Evolutionary conservation across 257 asterid species (phyloP).

Genomic region (Echites panduratus): DNA sequence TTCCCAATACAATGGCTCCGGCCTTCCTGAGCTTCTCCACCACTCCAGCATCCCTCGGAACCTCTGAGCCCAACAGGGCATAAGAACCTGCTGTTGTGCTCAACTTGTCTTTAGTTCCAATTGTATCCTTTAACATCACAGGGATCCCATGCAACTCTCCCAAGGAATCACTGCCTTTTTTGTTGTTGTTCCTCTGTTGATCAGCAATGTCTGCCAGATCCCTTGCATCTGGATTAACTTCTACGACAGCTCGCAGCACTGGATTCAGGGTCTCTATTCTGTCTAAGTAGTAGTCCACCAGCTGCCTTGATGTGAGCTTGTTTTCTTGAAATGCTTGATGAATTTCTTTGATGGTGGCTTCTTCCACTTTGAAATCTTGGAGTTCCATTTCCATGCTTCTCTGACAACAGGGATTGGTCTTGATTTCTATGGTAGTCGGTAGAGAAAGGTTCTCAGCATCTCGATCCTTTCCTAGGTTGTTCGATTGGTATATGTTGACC

Average conservation of each 20-base stretch:
- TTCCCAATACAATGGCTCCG: slow-evolving; percentile 66
- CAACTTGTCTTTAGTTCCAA: slow-evolving; percentile 52
- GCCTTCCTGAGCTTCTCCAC: slow-evolving; percentile 54
- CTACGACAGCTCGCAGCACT: slow-evolving; percentile 45
- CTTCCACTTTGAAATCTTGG: slow-evolving; percentile 8
- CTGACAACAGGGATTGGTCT: neutral
- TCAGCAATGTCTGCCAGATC: slow-evolving; percentile 53
- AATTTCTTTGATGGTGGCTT: slow-evolving; percentile 18
- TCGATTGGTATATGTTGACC: too few relatives aligned
- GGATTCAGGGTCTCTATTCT: slow-evolving; percentile 54
- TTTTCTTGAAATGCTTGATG: slow-evolving; percentile 14
- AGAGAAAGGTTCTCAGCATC: too few relatives aligned
- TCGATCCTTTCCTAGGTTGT: too few relatives aligned
- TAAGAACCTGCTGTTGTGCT: slow-evolving; percentile 60
- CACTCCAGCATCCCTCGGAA: slow-evolving; percentile 56
- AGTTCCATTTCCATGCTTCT: neutral
- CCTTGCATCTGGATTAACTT: slow-evolving; percentile 58
- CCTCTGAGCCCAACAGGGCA: slow-evolving; percentile 53
- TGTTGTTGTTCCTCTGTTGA: slow-evolving; percentile 19
- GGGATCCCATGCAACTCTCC: slow-evolving; percentile 64
- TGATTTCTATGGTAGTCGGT: neutral
- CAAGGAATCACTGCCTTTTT: neutral
- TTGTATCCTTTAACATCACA: slow-evolving; percentile 55
- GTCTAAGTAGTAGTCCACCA: slow-evolving; percentile 23
- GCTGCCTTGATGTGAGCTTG: slow-evolving; percentile 15